Evolutionary conservation across 352 stramenopile genomes (phyloP).

Genomic region (Blastocystis sp.): DNA sequence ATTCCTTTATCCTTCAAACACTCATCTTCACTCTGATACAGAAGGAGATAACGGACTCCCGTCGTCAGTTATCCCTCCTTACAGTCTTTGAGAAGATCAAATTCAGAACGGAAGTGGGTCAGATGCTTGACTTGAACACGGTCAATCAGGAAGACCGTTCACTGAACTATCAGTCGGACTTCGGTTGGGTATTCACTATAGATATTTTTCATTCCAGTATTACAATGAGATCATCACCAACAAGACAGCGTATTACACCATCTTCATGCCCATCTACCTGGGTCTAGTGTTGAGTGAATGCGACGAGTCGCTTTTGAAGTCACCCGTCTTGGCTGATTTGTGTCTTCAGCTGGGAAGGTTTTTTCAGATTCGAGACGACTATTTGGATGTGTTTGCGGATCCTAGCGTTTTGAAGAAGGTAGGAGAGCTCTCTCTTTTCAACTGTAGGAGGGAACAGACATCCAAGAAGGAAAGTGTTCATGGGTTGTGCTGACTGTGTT

Average conservation of each 20-base stretch:
- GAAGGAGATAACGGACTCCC: background rate
- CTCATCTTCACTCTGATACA: background rate
- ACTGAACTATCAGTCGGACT: background rate
- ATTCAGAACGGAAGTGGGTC: background rate
- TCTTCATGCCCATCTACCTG: conserved; percentile 20
- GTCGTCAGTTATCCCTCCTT: background rate
- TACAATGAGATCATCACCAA: conserved; percentile 26
- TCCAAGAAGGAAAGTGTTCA: conserved; percentile 32
- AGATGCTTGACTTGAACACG: conserved; percentile 40
- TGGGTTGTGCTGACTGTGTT: conserved; percentile 29
- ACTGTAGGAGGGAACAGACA: background rate
- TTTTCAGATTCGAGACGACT: conserved; percentile 39
- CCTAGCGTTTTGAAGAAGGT: background rate
- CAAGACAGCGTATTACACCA: conserved; percentile 39
- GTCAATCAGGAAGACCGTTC: background rate
- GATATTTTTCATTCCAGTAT: conserved; percentile 3
- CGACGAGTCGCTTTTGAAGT: background rate
- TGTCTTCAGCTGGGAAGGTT: background rate
- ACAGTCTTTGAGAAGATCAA: conserved; percentile 17
- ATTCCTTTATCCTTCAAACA: conserved; percentile 15
- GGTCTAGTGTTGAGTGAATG: background rate
- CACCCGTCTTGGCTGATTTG: background rate
- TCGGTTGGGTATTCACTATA: background rate
- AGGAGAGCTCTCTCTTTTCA: background rate
- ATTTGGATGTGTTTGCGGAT: conserved; percentile 39